A percentile compares a stretch with the other conserved stretches of the same genome.
These are phyloP conservation scores for Cicer yamashitae DNA, from an alignment of 306 rosid genomes.

Conservation along the genomic window DNA sequence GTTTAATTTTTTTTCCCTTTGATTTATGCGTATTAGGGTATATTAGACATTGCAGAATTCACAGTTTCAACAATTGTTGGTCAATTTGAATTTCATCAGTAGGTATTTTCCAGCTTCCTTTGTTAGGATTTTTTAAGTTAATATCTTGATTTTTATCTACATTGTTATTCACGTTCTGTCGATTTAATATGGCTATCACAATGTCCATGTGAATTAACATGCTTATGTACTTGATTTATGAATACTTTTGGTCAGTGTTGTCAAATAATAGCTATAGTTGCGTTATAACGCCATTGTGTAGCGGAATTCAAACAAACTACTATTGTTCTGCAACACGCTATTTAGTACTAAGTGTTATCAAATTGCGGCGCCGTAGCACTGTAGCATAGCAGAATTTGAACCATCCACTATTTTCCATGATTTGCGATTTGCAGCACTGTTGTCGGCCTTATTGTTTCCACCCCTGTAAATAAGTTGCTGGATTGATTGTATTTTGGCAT, in stretches of 20 bases:
- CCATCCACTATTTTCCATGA: too few species aligned
- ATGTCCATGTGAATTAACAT: constrained; percentile 29
- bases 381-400: too few species aligned
- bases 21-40: not conserved
- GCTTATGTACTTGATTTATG: constrained; percentile 12
- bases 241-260: not conserved
- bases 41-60: constrained; percentile 36
- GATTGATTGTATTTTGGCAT: constrained; percentile 32
- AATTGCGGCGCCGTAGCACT: too few species aligned
- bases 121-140: constrained; percentile 21
- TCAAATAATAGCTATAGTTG: too few species aligned
- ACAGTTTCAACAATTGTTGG: constrained; percentile 15
- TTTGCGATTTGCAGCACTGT: too few species aligned
- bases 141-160: constrained; percentile 2
- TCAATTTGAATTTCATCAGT: constrained; percentile 20
- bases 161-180: constrained; percentile 11
- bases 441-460: constrained; percentile 2
- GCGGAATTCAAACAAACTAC: too few species aligned
- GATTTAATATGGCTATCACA: not conserved
- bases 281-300: too few species aligned
- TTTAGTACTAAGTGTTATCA: too few species aligned
- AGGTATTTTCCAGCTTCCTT: constrained; percentile 14
- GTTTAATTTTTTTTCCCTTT: not conserved
- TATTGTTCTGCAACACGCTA: too few species aligned
- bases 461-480: constrained; percentile 7